These are phyloP conservation scores for Globisporangium rhizosaccharum DNA, from an alignment of 352 stramenopile species.

Conservation along the genomic window DNA sequence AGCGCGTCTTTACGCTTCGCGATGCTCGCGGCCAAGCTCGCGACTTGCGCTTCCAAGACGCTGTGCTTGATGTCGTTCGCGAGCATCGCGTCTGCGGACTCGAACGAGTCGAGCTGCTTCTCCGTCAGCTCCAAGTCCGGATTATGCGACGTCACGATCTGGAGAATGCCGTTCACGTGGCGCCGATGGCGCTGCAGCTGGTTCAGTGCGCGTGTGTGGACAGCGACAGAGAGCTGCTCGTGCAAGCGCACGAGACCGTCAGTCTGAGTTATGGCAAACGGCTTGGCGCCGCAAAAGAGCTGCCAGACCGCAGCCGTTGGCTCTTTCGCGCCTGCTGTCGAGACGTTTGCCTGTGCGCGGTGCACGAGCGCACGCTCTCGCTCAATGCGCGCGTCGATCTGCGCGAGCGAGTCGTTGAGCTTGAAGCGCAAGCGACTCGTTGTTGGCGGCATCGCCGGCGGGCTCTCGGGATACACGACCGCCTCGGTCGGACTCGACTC, in stretches of 20 bases:
- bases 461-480: conserved; percentile 22
- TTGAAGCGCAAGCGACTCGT: conserved; percentile 54
- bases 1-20: conserved; percentile 44
- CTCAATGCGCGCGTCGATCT: conserved; percentile 52
- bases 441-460: conserved; percentile 13
- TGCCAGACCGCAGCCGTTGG: conserved; percentile 49
- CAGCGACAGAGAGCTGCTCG: conserved; percentile 43
- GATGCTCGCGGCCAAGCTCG: conserved; percentile 34
- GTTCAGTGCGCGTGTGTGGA: conserved; percentile 70
- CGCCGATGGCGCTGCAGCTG: conserved; percentile 75
- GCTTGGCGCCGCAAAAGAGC: conserved; percentile 50
- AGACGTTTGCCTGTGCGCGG: conserved; percentile 24
- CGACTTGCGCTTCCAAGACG: conserved; percentile 53
- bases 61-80: conserved; percentile 74
- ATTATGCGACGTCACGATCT: conserved; percentile 79
- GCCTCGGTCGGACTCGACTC: conserved; percentile 25
- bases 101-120: conserved; percentile 78
- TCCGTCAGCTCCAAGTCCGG: conserved; percentile 75
- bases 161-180: conserved; percentile 67
- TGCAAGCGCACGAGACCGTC: conserved; percentile 58
- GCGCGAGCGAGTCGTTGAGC: conserved; percentile 43
- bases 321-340: conserved; percentile 20
- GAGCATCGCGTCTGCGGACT: conserved; percentile 61
- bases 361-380: conserved; percentile 36
- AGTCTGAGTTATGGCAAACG: conserved; percentile 20